Base-by-base conservation (phyloP, 306 rosid species). In the Cucumis hystrix region DNA sequence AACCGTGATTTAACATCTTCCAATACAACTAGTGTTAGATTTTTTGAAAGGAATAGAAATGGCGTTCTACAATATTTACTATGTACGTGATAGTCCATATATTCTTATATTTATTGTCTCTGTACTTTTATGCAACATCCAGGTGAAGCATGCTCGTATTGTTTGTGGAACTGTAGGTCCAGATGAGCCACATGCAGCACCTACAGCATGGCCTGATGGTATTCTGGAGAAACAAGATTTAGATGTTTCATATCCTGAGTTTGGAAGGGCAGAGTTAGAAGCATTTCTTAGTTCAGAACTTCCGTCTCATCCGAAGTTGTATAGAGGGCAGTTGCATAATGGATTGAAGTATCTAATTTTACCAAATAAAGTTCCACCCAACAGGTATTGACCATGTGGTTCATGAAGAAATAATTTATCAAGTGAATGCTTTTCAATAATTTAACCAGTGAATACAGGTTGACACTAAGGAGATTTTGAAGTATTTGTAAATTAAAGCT, bases 141-240 rank as follows among this genome's bases (percentile, higher is more conserved):
- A 69, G 96, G 87, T 64, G 69, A 86, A 83, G 82, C 78, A 70
- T 77, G 81, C 59, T 77, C 89, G 78, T 49, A 15, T 86, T 80
- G 89, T 89, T 1, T 82, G 41, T 68, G 97, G 97, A 65, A 90
- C 92, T 15, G 86, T 92, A 55, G 98, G 98, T 75, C 97, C 97
- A 20, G 97, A 95, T 75, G 97, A 95, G 86, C 98, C 98, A 47
- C 98, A 92, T 75, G 98, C 97, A 45, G 90, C 98, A 59, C 86
- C 88, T 81, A 94, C 92, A 67, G 43, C 93, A 64, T 92, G 96
- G 95, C 90, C 94, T 12, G 96, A 90, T 81, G 92, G 90, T 28
- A 28, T 72, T 75, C 62, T 83, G 76, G 97, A 94, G 83, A 92
- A 90, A 78, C 92, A 88, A 80, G 97, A 85, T 77, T 78, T 79